Conservation (phyloP, 495 filamentous ascomycete species). For the Penicillium pulvis region DNA sequence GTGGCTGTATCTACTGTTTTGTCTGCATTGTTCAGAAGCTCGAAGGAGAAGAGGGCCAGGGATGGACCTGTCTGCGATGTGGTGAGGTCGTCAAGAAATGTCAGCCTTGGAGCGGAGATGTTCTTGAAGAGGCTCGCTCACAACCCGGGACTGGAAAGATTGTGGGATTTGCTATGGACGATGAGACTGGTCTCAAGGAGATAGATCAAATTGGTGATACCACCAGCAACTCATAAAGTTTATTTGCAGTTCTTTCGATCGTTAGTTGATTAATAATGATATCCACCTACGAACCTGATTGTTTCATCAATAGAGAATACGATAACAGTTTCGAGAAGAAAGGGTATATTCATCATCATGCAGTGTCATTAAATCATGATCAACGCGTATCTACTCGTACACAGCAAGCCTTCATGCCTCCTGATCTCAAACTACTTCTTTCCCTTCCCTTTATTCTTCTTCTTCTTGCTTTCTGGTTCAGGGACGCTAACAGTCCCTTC, state of each 20-base stretch:
- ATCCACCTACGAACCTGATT: neutral
- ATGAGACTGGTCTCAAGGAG: conserved; percentile 10
- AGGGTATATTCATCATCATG: neutral
- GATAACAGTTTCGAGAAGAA: too few species aligned
- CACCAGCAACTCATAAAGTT: neutral
- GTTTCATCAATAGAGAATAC: neutral
- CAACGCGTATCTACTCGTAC: conserved; percentile 1
- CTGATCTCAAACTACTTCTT: conserved; percentile 19
- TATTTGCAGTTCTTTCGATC: neutral
- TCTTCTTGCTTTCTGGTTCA: conserved; percentile 51
- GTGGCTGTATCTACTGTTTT: conserved; percentile 93
- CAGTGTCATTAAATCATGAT: conserved; percentile 3
- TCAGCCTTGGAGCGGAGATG: conserved; percentile 89
- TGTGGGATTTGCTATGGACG: conserved; percentile 70
- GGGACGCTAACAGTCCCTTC: conserved; percentile 59
- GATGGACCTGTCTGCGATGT: conserved; percentile 93
- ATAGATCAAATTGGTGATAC: neutral
- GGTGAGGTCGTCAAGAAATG: conserved; percentile 85
- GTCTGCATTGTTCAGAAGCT: conserved; percentile 91
- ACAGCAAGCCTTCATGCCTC: neutral
- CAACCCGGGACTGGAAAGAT: conserved; percentile 58
- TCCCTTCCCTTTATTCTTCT: conserved; percentile 54
- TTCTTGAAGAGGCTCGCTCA: conserved; percentile 59
- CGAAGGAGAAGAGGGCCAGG: conserved; percentile 92
- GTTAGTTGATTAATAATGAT: neutral